These are phyloP conservation scores for Hyphopichia fennica DNA, from an alignment of 1,139 yeast genomes.

Conservation along the genomic window DNA sequence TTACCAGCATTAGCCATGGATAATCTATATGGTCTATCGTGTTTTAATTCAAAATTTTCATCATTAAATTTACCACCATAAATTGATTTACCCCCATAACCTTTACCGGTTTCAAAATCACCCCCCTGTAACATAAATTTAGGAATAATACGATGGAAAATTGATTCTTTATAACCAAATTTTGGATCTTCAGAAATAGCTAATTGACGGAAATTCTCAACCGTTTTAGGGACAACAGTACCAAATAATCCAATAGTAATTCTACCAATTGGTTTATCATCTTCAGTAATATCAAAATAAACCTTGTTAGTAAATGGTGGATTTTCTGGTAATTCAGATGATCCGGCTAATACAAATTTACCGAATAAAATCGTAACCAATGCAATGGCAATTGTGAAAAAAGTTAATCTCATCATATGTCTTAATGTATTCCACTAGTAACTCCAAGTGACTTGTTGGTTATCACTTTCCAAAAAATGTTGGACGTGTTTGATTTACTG, in stretches of 20 bases:
- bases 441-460: too few species aligned
- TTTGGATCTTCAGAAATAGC: constrained; percentile 61
- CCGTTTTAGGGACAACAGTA: constrained; percentile 60
- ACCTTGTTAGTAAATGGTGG: constrained; percentile 74
- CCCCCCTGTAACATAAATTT: constrained; percentile 66
- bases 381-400: constrained; percentile 19
- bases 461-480: too few species aligned
- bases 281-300: constrained; percentile 82
- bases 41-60: constrained; percentile 57
- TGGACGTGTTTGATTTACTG: too few species aligned
- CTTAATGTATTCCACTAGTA: background rate
- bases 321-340: constrained; percentile 36
- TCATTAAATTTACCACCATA: constrained; percentile 58
- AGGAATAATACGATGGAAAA: constrained; percentile 60
- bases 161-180: constrained; percentile 49
- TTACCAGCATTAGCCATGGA: constrained; percentile 69
- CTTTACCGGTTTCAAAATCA: constrained; percentile 59
- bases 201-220: constrained; percentile 57
- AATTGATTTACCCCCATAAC: constrained; percentile 61
- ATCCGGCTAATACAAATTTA: constrained; percentile 18
- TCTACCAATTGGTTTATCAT: constrained; percentile 69
- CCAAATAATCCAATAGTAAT: constrained; percentile 73
- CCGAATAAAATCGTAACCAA: constrained; percentile 20
- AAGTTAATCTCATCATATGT: constrained; percentile 28
- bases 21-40: constrained; percentile 57